Base-by-base conservation (phyloP, 345 rosid species). In the Rhodamnia argentea region DNA sequence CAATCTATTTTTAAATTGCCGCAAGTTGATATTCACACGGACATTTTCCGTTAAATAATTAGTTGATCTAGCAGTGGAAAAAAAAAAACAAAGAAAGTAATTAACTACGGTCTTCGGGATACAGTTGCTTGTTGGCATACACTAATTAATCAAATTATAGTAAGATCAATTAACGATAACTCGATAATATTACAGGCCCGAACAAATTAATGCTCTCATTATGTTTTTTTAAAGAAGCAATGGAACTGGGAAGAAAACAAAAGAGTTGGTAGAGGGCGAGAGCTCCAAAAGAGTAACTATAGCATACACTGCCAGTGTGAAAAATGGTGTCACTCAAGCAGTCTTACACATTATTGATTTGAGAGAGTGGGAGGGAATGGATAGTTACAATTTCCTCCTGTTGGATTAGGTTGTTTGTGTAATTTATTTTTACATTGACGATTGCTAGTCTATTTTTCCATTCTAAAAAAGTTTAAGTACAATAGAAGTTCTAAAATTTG, bases 271-370 rank as follows among this genome's bases (percentile, higher is more conserved):
- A 14, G 20, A 27, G 16, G 9, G 14, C 1, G 5, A 60, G 74
- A 60, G 27, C 13, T 60, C 18, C 27, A 6, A 60, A 60, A 60
- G 74, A 60, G 40, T 27, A 60, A 60, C 0, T 60, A 60, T 6
- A 60, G 22, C 5, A 27, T 60, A 0, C 8, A 59, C 16, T 4
- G 0, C 1, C 4, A 0, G 20, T 1, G 0, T 14, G 27, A 60
- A 13, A 52, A 52, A 13, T 1, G 50, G 9, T 5, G 50, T 7
- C 10, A 9, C 50, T 47, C 10, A 8, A 47, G 50, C 1, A 0
- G 20, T 60, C 18, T 60, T 27, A 60, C 27, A 60, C 10, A n/a
- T 13, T 27, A 60, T 60, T 60, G 74, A 60, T 27, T 6, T 60
- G 74, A 60, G 74, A 60, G 74, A 58, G 16, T 26, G 3, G 64